Conservation (phyloP, 2,329 filamentous ascomycete species). For the Fusarium fujikuroi region DNA sequence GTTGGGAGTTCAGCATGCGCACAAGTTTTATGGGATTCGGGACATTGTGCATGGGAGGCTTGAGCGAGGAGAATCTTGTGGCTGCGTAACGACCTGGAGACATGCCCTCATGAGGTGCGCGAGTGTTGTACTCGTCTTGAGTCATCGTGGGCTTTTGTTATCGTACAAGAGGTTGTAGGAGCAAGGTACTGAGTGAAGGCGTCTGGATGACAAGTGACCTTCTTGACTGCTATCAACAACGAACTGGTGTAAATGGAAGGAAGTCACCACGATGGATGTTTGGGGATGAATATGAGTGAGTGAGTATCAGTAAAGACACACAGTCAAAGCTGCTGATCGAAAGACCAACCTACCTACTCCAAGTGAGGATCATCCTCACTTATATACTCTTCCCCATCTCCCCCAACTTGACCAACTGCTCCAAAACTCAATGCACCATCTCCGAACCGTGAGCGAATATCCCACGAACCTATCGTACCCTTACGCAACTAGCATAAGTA, state of each 20-base stretch:
- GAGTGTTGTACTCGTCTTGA: conserved; percentile 46
- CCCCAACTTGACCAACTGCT: conserved; percentile 25
- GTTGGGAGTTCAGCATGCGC: conserved; percentile 58
- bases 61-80: conserved; percentile 66
- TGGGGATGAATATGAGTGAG: neutral
- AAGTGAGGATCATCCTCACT: neutral
- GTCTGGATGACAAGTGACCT: neutral
- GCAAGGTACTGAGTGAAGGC: neutral
- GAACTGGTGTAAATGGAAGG: neutral
- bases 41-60: conserved; percentile 65
- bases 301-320: neutral
- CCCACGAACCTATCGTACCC: conserved; percentile 15
- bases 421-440: conserved; percentile 24
- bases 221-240: neutral
- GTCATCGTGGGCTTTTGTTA: conserved; percentile 27
- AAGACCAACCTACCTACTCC: neutral
- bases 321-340: neutral
- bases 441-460: conserved; percentile 23
- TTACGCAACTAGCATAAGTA: neutral
- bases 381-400: conserved; percentile 28
- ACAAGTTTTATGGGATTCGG: conserved; percentile 64
- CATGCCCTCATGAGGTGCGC: conserved; percentile 62
- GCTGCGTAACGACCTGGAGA: conserved; percentile 57
- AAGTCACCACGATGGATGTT: neutral
- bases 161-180: neutral